Evolutionary conservation across 83 land plant species (phyloP).

Genomic region (Diphasiastrum complanatum): DNA sequence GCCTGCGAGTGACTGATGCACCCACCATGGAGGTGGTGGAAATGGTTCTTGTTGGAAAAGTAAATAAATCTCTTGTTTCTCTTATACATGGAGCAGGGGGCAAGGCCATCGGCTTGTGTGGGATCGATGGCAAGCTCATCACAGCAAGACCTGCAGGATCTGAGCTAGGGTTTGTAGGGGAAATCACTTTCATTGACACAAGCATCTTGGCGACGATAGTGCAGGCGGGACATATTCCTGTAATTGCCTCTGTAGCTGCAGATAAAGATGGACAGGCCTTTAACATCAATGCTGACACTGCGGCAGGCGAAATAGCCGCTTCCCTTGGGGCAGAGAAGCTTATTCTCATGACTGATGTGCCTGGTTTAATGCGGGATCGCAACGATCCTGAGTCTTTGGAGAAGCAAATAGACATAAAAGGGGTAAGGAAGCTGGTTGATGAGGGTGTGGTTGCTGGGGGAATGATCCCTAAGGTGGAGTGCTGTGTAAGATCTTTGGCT

Average conservation of each 20-base stretch:
- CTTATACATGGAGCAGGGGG: slow-evolving; percentile 82
- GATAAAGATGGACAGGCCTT: slow-evolving; percentile 62
- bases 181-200: slow-evolving; percentile 60
- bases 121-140: slow-evolving; percentile 69
- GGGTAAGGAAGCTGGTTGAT: slow-evolving; percentile 58
- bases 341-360: slow-evolving; percentile 82
- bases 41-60: slow-evolving; percentile 83
- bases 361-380: slow-evolving; percentile 55
- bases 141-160: slow-evolving; percentile 59
- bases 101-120: slow-evolving; percentile 75
- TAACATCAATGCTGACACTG: slow-evolving; percentile 90
- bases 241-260: slow-evolving; percentile 83
- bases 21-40: slow-evolving; percentile 86
- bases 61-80: slow-evolving; percentile 76
- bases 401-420: slow-evolving; percentile 64
- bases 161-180: slow-evolving; percentile 80
- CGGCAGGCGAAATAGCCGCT: slow-evolving; percentile 85
- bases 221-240: slow-evolving; percentile 56
- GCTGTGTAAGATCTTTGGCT: slow-evolving; percentile 68
- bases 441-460: slow-evolving; percentile 80
- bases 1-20: slow-evolving; percentile 79
- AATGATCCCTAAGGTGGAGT: slow-evolving; percentile 94
- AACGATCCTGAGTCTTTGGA: slow-evolving; percentile 58
- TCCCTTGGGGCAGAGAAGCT: slow-evolving; percentile 90
- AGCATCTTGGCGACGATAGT: slow-evolving; percentile 42